Conservation (phyloP, 2,329 filamentous ascomycete genomes). For the Paecilomyces fulvus region DNA sequence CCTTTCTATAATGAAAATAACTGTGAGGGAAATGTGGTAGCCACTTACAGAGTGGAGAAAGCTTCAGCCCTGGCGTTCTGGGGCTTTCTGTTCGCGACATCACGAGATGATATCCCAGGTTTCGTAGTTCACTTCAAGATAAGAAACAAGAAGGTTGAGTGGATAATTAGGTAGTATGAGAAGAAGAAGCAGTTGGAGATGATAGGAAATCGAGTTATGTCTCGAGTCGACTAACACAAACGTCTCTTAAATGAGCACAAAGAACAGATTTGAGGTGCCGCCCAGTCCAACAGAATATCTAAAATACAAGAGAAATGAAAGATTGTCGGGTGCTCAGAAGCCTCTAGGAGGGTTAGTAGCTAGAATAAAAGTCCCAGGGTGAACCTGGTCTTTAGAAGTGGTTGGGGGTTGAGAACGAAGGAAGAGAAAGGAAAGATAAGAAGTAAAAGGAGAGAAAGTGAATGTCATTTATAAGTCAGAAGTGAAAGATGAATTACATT, state of each 20-base stretch:
- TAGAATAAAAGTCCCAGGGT: not conserved
- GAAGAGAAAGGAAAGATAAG: not conserved
- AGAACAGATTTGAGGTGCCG: not conserved
- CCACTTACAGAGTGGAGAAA: not conserved
- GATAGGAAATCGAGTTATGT: not conserved
- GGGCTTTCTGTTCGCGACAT: not conserved
- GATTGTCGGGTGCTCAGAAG: not conserved
- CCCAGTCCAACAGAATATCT: not conserved
- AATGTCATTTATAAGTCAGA: not conserved
- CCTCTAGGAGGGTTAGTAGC: not conserved
- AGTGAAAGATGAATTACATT: not conserved
- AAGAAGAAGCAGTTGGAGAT: not conserved
- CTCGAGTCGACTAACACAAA: not conserved
- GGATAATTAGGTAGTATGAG: not conserved
- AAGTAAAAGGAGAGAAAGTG: not conserved
- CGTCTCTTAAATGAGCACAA: not conserved
- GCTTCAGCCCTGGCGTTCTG: not conserved
- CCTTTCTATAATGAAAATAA: not conserved
- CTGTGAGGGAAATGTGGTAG: not conserved
- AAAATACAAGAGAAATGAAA: not conserved
- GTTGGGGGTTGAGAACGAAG: not conserved
- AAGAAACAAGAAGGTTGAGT: not conserved
- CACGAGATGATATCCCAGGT: not conserved
- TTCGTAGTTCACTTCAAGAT: not conserved
- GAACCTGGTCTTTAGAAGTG: not conserved